Base-by-base conservation (phyloP, 23 red algal species). In the Cyanidium caldarium region DNA sequence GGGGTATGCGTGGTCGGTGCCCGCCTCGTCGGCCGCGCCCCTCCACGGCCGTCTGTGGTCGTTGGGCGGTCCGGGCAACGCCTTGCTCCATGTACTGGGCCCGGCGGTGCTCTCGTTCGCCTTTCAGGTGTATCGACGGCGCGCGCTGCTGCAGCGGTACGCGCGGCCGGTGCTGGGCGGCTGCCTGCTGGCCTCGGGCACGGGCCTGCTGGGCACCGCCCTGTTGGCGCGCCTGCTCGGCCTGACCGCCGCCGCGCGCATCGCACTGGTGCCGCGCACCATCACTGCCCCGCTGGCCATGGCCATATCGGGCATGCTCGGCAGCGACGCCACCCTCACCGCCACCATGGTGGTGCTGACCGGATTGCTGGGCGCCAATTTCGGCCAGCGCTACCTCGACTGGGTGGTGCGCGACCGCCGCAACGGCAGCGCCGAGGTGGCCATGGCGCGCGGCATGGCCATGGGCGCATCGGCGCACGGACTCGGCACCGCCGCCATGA, bases 211-310 rank as follows among this genome's bases (percentile, higher is more conserved):
- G 38, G 83, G 83, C 1, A 85, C 92, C 29, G 92, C 92, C 28
- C 37, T 46, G n/a, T 68, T 69, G n/a, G 92, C 74, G 40, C 81
- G 86, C 44, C 16, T 78, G 17, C 44, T 86, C 21, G 69, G 69
- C 19, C 7, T 86, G 66, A 26, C 79, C 0, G 58, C 82, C 10
- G 65, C 44, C 28, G 42, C 46, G 3, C 84, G 84, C 13, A 29
- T 89, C 35, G 65, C 80, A 13, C 66, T 88, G 2, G 33, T 88
- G 23, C 92, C 92, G 44, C 79, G 92, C 43, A 78, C 76, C n/a
- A 75, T 98, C 33, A 98, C 92, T 2, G 92, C 86, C 33, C 92
- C 92, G 21, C 72, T 98, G 25, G 92, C 92, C n/a, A 80, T 98
- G 25, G 68, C 80, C 36, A 86, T 89, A 13, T 80, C 92, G 36